Evolutionary conservation across 257 asterid genomes (phyloP), one percentile per base, ranked within the genome.

Genomic region (Nicotiana tomentosiformis): DNA sequence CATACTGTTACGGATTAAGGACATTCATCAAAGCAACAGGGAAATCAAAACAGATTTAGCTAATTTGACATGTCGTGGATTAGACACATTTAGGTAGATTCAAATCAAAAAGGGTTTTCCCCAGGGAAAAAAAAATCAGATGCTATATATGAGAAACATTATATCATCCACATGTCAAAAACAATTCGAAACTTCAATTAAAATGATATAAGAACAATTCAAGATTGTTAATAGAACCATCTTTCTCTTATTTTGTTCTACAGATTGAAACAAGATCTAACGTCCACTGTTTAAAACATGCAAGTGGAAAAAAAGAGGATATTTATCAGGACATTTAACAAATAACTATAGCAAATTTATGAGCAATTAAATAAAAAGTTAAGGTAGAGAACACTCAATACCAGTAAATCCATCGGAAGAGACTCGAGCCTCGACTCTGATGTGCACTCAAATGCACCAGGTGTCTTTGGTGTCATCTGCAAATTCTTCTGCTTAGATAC

Each of bases 381-480:
- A 72, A 26, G 64, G 29, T 7, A 51, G 18, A 29, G 64, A 51
- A 15, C 80, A 3, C 26, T 76, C 15, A 8, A 64, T 94, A 96
- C 99, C 98, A 96, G 94, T 78, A 96, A 83, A 90, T 96, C 99
- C 88, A 82, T 70, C 7, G 98, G 99, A 82, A 96, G 98, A 56
- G 98, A 90, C 88, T 94, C 98, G 0, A 96, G 97, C 88, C 96
- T 86, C 3, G 97, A 96, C 86, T 92, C 98, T 2, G 90, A 91
- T 81, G 69, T 83, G 3, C 37, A 64, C 58, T 87, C 90, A 86
- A 66, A 92, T 39, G 86, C 87, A 80, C 88, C 81, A 18, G 98
- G 98, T 18, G 98, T 94, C 89, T 83, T 91, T 5, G 98, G 99
- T 16, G 94, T 93, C 74, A 39, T 89, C 87, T 84, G 92, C 83